Evolutionary conservation across 2,329 filamentous ascomycete genomes (phyloP).

Genomic region (Curvularia hawaiiensis): DNA sequence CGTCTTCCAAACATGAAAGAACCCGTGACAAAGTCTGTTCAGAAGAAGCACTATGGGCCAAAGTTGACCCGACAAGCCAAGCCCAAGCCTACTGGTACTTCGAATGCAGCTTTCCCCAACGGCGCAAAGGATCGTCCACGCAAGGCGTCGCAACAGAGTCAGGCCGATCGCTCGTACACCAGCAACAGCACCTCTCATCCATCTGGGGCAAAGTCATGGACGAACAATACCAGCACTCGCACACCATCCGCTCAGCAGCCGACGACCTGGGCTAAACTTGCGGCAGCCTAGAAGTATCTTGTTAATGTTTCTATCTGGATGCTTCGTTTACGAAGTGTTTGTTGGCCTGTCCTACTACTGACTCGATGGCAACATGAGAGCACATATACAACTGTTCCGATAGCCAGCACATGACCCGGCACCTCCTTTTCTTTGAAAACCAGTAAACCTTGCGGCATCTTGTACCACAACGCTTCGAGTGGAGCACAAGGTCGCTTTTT

Average conservation of each 20-base stretch:
- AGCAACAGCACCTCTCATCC: conserved; percentile 30
- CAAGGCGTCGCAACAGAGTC: conserved; percentile 39
- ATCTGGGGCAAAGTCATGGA: conserved; percentile 36
- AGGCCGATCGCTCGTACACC: conserved; percentile 32
- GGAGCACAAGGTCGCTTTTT: conserved; percentile 26
- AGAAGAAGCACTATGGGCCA: conserved; percentile 31
- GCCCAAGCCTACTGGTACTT: conserved; percentile 33
- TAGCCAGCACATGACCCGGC: conserved; percentile 19
- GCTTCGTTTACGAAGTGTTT: neutral
- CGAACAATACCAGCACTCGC: conserved; percentile 29
- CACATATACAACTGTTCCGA: conserved; percentile 14
- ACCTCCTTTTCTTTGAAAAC: conserved; percentile 20
- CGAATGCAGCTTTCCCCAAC: conserved; percentile 23
- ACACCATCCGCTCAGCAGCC: conserved; percentile 23
- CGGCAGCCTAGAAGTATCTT: conserved; percentile 24
- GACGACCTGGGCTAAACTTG: conserved; percentile 34
- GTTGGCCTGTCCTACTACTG: neutral
- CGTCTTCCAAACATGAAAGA: conserved; percentile 34
- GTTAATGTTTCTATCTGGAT: neutral
- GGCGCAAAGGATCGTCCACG: conserved; percentile 35
- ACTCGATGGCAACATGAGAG: conserved; percentile 3
- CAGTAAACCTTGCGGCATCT: conserved; percentile 27
- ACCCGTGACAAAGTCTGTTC: conserved; percentile 37
- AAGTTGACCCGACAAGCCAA: conserved; percentile 28
- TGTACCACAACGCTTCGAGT: conserved; percentile 35